These are phyloP conservation scores for Nelumbo lutea DNA, from an alignment of 164 flowering plant genomes.

Conservation along the genomic window DNA sequence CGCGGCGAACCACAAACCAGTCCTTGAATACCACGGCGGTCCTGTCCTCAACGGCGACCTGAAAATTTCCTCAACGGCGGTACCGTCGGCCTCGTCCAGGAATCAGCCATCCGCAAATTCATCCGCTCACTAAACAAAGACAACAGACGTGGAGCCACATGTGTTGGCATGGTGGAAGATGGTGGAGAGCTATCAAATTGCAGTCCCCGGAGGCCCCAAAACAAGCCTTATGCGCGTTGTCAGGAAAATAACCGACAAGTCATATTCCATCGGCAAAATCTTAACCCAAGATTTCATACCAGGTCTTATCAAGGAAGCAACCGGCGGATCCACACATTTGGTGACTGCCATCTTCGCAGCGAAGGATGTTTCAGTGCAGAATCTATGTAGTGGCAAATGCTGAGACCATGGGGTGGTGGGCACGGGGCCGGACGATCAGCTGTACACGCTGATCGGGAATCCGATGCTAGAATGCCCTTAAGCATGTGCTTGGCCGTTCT, in stretches of 20 bases:
- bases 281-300: slow-evolving; percentile 24
- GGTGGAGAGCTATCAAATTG: too few relatives aligned
- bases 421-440: neutral
- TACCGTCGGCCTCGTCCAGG: too few relatives aligned
- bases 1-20: too few relatives aligned
- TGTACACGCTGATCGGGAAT: slow-evolving; percentile 33
- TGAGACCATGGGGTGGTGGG: slow-evolving; percentile 24
- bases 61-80: too few relatives aligned
- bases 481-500: slow-evolving; percentile 47
- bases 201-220: too few relatives aligned
- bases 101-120: too few relatives aligned
- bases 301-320: slow-evolving; percentile 17
- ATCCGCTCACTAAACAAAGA: too few relatives aligned
- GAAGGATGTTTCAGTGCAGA: slow-evolving; percentile 28
- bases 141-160: too few relatives aligned
- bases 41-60: too few relatives aligned
- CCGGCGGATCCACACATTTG: slow-evolving; percentile 8
- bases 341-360: slow-evolving; percentile 29
- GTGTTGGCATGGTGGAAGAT: too few relatives aligned
- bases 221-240: slow-evolving; percentile 12
- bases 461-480: slow-evolving; percentile 43
- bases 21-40: too few relatives aligned
- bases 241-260: slow-evolving; percentile 10
- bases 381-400: slow-evolving; percentile 31
- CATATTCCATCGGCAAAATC: slow-evolving; percentile 26